Base-by-base conservation (phyloP, 192 early-diverging fungal genomes). In the Piromyces sp. region DNA sequence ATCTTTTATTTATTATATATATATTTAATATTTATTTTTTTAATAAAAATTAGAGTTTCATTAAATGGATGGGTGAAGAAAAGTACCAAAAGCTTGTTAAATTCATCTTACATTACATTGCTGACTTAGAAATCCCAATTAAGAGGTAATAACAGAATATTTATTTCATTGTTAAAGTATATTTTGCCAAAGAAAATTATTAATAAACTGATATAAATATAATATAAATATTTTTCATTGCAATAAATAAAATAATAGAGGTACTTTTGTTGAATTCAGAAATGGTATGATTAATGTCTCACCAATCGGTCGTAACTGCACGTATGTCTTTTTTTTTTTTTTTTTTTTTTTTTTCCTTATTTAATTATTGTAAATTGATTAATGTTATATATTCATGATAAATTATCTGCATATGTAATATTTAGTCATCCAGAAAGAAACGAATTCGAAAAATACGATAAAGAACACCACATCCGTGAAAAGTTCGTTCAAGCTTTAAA, bases 241-340 rank as follows among this genome's bases (percentile, higher is more conserved):
- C n/a, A n/a, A n/a, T n/a, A n/a, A n/a, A 26, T 29, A 51, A 14
- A 22, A 82, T 1, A 38, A 79, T 82, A 95, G 94, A 84, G 97
- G 97, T 79, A 98, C 96, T 0, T 98, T 98, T 86, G 84, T 99
- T 85, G 97, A 99, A 88, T 99, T 99, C 92, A 94, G 97, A 83
- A 95, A 95, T 85, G 97, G 97, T 81, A 98, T 99, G 96, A 93
- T 99, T 88, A 99, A 99, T 88, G 91, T 98, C 30, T 97, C 96
- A 33, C 96, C 96, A 79, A 95, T 98, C 80, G 97, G 96, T 80
- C 94, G 97, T 82, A 96, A 96, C 89, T 97, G 95, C 93, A 87
- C 86, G 88, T 93, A 87, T n/a, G 87, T 84, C 30, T 51, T 19
- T 38, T 14, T 30, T 83, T 13, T 33, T 33, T 33, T 33, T 33